phyloP scores from a whole-genome alignment of 176 grass and related monocot species.

The Rhynchospora breviuscula region DNA sequence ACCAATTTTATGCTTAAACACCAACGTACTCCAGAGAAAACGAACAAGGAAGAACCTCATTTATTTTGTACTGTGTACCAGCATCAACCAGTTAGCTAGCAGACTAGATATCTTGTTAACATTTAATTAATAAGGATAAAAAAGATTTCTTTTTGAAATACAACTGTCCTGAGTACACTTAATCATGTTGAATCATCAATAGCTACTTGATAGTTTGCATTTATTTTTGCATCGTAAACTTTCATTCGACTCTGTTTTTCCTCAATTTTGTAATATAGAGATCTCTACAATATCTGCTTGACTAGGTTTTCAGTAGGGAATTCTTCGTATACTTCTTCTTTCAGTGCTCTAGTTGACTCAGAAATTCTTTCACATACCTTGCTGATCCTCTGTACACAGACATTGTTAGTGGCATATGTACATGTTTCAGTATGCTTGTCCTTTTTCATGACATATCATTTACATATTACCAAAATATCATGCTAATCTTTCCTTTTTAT shows the following conservation, averaged over 20 bases:
- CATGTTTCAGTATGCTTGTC: neutral
- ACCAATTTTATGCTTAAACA: neutral
- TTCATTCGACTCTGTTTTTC: neutral
- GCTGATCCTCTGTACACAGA: slow-evolving; percentile 69
- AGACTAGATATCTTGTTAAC: no score
- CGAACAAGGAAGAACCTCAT: neutral
- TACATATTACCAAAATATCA: neutral
- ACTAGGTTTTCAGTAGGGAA: slow-evolving; percentile 37
- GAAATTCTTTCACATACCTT: slow-evolving; percentile 71
- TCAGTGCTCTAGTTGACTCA: slow-evolving; percentile 69
- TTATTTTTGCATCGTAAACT: neutral
- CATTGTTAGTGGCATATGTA: slow-evolving; percentile 59
- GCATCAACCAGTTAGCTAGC: no score
- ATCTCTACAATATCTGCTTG: slow-evolving; percentile 70
- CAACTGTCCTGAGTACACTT: no score
- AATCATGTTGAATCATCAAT: no score
- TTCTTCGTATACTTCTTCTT: slow-evolving; percentile 29
- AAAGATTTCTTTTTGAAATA: no score
- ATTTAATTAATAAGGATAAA: no score
- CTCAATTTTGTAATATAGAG: slow-evolving; percentile 31
- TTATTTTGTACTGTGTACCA: no score
- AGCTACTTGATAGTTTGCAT: neutral
- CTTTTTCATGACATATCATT: neutral
- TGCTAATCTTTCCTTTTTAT: slow-evolving; percentile 14
- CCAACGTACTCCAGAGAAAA: neutral